Evolutionary conservation across 306 rosid genomes (phyloP).

Genomic region (Cicer chorassanicum): DNA sequence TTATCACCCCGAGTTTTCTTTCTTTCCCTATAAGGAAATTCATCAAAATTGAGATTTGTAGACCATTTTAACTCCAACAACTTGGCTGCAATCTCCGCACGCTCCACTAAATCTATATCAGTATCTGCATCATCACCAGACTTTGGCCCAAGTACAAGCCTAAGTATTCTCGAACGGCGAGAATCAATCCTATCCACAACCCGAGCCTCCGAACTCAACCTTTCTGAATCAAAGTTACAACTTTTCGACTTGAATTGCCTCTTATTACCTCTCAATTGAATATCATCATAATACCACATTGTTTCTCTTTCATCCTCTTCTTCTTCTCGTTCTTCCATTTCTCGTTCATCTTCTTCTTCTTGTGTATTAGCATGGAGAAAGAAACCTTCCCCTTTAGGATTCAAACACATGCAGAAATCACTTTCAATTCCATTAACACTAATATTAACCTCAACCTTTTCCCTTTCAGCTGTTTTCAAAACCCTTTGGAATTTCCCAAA

Average conservation of each 20-base stretch:
- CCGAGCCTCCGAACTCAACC: conserved; percentile 40
- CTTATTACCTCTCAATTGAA: conserved; percentile 40
- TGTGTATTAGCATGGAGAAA: conserved; percentile 62
- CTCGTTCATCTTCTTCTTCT: conserved; percentile 46
- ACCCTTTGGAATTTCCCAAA: conserved; percentile 88
- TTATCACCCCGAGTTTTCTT: conserved; percentile 35
- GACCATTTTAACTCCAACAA: conserved; percentile 91
- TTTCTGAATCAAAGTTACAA: conserved; percentile 46
- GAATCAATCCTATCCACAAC: conserved; percentile 57
- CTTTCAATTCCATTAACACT: conserved; percentile 82
- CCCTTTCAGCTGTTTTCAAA: conserved; percentile 70
- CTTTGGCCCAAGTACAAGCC: conserved; percentile 66
- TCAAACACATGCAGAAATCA: conserved; percentile 73
- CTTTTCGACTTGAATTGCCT: conserved; percentile 55
- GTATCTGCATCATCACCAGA: conserved; percentile 47
- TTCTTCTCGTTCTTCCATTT: conserved; percentile 37
- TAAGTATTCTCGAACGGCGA: conserved; percentile 59
- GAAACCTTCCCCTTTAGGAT: conserved; percentile 80
- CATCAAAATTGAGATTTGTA: conserved; percentile 62
- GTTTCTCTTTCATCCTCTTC: conserved; percentile 52
- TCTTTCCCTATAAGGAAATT: conserved; percentile 42
- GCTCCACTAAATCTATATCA: conserved; percentile 57
- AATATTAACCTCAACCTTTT: conserved; percentile 62
- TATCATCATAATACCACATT: conserved; percentile 50
- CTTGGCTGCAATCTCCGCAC: conserved; percentile 88